Base-by-base conservation (phyloP, 2,329 filamentous ascomycete genomes). In the Penicillium nordicum region DNA sequence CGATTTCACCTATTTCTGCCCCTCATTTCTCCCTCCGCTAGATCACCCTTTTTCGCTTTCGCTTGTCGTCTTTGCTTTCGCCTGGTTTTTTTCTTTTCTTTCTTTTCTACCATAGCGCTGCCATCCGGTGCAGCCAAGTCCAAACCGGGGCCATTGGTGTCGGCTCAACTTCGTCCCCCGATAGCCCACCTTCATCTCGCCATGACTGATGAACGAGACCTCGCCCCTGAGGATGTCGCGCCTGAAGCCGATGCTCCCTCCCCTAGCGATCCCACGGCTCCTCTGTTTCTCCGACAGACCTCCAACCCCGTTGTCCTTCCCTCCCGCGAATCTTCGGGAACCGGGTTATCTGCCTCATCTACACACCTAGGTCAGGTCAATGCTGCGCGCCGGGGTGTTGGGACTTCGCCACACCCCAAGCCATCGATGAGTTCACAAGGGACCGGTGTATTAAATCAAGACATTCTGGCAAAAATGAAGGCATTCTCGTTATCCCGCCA, bases 291-390 rank as follows among this genome's bases (percentile, higher is more conserved):
- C 38, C 23, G 53, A 6, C 52, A 63, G 44, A 40, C 61, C n/a
- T 66, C 67, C 9, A 57, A 66, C 16, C 69, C 70, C 14, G 60
- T 70, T 23, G 58, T 72, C 12, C 66, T 66, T 7, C 60, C 67
- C 10, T 60, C 61, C 14, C 60, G 57, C 43, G 65, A 72, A 54
- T 47, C 60, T 29, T n/a, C 59, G 2, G 55, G 61, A 6, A 8
- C 29, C 1, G 61, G 66, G 55, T 92, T 96, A 85, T 90, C 84
- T 54, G 78, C 88, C 7, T 92, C 86, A n/a, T 96, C 92, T n/a
- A 94, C 88, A 29, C 87, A 90, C 40, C 79, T 92, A 4, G 91
- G 91, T 40, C 83, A 89, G 56, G 78, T 96, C 67, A 91, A 87
- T 72, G 84, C 85, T 47, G 85, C 85, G 38, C 78, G 86, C 61